Evolutionary conservation across 306 rosid genomes (phyloP), one percentile per base, ranked within the genome.

Genomic region (Mucuna pruriens): DNA sequence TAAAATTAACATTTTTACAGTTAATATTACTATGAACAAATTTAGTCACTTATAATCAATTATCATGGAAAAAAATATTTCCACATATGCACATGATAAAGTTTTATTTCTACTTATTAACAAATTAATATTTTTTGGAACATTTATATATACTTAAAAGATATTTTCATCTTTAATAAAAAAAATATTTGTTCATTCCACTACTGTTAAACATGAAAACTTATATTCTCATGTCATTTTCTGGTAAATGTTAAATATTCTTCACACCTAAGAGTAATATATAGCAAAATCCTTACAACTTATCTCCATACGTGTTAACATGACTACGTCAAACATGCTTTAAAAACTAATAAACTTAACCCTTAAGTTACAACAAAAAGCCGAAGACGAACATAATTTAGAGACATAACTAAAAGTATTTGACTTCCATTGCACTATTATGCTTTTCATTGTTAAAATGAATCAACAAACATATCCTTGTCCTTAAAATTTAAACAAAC

Each of bases 331-430:
- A 64, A 38, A 19, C 31, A 20, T 39, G 73, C 6, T 19, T 64
- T 64, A 8, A 3, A 64, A 31, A n/a, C n/a, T n/a, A n/a, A 9
- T 39, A 39, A 66, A 66, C 73, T 67, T 67, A 40, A 20, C 19
- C 9, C 52, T 39, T 67, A 67, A 67, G 73, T 40, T 39, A 66
- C 71, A 38, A 66, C 71, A 38, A 9, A 64, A 65, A 13, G 31
- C 33, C 45, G 12, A 63, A 25, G 17, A 1, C 40, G 10, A 23
- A 34, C 23, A 58, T 10, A 11, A 25, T 25, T 55, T 25, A 4
- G 23, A 33, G 7, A 34, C 45, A 0, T 7, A 66, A 66, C 17
- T 10, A 66, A 19, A 38, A 11, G 33, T 19, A 39, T 38, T 39
- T 40, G 51, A 66, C 51, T 38, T 66, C 15, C 7, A 39, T 38